Base-by-base conservation (phyloP, 805 yeast genomes). In the Maudiozyma turicensis region DNA sequence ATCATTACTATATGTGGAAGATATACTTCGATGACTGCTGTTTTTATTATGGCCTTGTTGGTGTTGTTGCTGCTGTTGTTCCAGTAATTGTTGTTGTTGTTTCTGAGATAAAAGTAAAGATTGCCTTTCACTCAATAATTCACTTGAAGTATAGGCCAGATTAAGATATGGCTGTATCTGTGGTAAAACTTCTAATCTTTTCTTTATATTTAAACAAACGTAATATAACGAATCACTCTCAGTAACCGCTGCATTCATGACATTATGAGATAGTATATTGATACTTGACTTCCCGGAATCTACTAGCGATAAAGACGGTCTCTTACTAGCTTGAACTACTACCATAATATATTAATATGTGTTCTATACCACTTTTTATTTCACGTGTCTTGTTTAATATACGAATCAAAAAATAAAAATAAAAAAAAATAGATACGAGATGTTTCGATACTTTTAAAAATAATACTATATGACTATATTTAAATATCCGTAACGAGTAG, bases 91-190 rank as follows among this genome's bases (percentile, higher is more conserved):
- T 44, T 58, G 62, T 47, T 67, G 69, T 41, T 65, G 66, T 46
- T 66, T 69, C 52, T 72, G 75, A 3, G 75, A 69, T n/a, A 71
- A 50, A 5, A 68, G 51, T 39, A 71, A 66, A 0, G 89, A 86
- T 66, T 85, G 93, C 56, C 82, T 83, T 60, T 84, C 91, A 43
- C 86, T 78, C 45, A 80, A 69, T 34, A 75, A 77, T 59, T 84
- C 90, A 6, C 89, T 85, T 11, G 81, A 72, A 10, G 76, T 70
- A 61, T 75, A 76, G 2, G 91, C 90, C 37, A 79, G 68, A 48
- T 76, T 75, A 50, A 86, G 61, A 63, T 80, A 84, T 39, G 89
- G 84, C 37, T 74, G 76, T 74, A 88, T 73, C 15, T 83, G 89
- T 0, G 84, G 80, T 26, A 85, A 74, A 40, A 70, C 67, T 47